phyloP scores from a whole-genome alignment of 31 red algal species.

The Porphyra umbilicalis region DNA sequence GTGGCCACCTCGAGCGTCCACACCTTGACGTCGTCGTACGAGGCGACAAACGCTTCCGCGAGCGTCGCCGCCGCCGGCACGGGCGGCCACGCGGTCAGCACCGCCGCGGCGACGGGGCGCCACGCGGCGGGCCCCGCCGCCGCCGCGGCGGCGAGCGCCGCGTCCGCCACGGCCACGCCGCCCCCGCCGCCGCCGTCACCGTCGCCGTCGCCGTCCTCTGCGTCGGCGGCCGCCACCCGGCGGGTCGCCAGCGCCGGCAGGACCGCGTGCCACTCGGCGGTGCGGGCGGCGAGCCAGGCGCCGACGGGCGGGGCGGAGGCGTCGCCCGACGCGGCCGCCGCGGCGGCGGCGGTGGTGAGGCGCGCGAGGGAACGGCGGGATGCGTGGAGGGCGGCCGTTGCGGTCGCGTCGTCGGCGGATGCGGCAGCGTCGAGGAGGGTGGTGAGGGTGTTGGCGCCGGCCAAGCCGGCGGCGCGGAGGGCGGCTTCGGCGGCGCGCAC shows the following conservation, averaged over 20 bases:
- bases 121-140: not conserved
- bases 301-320: not conserved
- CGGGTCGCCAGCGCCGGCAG: not conserved
- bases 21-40: not conserved
- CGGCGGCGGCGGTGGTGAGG: not conserved
- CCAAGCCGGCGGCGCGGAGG: not conserved
- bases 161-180: not conserved
- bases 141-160: not conserved
- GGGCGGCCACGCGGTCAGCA: not conserved
- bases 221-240: not conserved
- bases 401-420: not conserved
- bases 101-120: not conserved
- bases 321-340: not conserved
- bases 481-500: not conserved
- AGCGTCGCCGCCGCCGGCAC: not conserved
- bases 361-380: not conserved
- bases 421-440: not conserved
- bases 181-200: not conserved
- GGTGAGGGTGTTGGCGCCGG: not conserved
- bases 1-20: not conserved
- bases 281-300: not conserved
- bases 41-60: not conserved
- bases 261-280: not conserved
- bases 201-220: not conserved
- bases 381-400: not conserved